Conservation (phyloP, 106 monocot species). For the Chionographis japonica region DNA sequence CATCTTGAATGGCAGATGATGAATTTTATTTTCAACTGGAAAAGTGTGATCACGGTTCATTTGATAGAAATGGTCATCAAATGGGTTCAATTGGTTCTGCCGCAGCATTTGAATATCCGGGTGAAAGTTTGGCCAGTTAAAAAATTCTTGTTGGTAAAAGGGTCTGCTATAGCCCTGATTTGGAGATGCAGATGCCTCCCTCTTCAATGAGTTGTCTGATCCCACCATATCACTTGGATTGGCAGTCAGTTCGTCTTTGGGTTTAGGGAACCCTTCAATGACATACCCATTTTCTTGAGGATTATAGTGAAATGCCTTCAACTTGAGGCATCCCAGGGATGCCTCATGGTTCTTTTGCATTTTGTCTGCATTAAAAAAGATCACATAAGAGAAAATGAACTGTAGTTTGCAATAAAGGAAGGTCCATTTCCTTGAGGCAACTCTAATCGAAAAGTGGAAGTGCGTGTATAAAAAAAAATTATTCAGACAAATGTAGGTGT, state of each 20-base stretch:
- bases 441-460: too few relatives aligned
- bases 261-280: conserved; percentile 39
- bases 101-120: conserved; percentile 37
- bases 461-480: too few relatives aligned
- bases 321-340: conserved; percentile 46
- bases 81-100: conserved; percentile 29
- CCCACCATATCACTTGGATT: conserved; percentile 14
- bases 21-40: conserved; percentile 56
- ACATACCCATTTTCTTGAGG: conserved; percentile 34
- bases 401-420: neutral
- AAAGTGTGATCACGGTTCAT: conserved; percentile 33
- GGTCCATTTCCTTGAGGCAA: too few relatives aligned
- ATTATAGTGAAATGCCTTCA: conserved; percentile 25
- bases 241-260: conserved; percentile 23
- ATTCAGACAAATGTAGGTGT: too few relatives aligned
- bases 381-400: conserved; percentile 1
- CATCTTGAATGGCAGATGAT: conserved; percentile 55
- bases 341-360: conserved; percentile 56
- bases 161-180: conserved; percentile 37
- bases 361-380: conserved; percentile 37
- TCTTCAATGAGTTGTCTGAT: conserved; percentile 16
- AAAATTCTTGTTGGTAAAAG: conserved; percentile 42
- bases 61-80: conserved; percentile 41
- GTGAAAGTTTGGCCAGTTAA: conserved; percentile 28
- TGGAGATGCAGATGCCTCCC: conserved; percentile 30